These are phyloP conservation scores for Nitzschia palea DNA, from an alignment of 108 stramenopile species.

Conservation along the genomic window DNA sequence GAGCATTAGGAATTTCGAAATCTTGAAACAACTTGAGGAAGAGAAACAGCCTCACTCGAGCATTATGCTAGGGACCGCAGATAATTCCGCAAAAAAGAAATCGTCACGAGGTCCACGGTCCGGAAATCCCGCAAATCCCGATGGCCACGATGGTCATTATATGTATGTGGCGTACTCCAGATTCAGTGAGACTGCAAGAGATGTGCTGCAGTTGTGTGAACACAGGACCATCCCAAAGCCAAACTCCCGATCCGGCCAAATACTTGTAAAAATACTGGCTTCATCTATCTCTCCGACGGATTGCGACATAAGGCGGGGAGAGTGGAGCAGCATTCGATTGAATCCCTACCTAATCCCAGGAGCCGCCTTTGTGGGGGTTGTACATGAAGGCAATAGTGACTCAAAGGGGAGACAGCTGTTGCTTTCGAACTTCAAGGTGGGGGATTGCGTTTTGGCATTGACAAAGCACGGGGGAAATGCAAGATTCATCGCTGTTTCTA, in stretches of 20 bases:
- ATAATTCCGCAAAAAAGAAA: background rate
- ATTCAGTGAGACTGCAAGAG: slow-evolving; percentile 16
- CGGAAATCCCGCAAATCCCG: background rate
- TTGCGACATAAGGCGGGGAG: slow-evolving; percentile 48
- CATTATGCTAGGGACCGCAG: background rate
- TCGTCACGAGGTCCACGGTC: background rate
- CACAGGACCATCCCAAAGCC: slow-evolving; percentile 15
- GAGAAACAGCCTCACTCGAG: background rate
- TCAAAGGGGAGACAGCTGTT: background rate
- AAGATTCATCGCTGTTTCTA: slow-evolving; percentile 47
- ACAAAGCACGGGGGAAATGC: slow-evolving; percentile 59
- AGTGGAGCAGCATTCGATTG: slow-evolving; percentile 28
- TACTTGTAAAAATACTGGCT: slow-evolving; percentile 33
- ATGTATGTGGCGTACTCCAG: slow-evolving; percentile 45
- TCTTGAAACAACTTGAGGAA: background rate
- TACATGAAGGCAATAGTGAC: slow-evolving; percentile 12
- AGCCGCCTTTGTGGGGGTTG: slow-evolving; percentile 38
- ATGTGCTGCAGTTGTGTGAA: slow-evolving; percentile 32
- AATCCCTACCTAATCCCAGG: slow-evolving; percentile 50
- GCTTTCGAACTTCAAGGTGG: slow-evolving; percentile 23
- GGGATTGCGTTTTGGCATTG: slow-evolving; percentile 60
- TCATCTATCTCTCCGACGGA: slow-evolving; percentile 47
- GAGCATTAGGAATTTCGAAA: background rate
- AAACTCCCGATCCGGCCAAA: slow-evolving; percentile 14
- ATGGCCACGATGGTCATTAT: background rate